Conservation (phyloP, 2,329 filamentous ascomycete genomes). For the Zymoseptoria ardabiliae region DNA sequence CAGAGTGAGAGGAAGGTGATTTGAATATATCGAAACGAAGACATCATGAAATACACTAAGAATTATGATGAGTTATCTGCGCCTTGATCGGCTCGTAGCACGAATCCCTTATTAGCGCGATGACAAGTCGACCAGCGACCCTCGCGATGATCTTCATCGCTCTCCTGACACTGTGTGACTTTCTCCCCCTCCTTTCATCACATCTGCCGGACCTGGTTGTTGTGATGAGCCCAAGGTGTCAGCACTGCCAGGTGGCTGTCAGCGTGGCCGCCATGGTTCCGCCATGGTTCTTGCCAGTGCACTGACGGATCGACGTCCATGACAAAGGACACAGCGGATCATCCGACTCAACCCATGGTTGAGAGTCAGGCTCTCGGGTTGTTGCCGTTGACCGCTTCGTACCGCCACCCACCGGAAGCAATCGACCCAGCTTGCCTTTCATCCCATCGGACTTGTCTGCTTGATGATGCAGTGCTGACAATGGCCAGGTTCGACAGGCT, state of each 20-base stretch:
- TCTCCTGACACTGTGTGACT: no score
- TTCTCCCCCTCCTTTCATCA: neutral
- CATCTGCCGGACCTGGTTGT: neutral
- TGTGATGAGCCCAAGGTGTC: neutral
- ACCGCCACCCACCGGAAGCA: neutral
- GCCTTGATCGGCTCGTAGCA: neutral
- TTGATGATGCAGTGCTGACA: neutral
- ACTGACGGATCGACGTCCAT: neutral
- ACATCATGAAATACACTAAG: neutral
- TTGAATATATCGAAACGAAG: no score
- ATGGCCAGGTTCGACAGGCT: neutral
- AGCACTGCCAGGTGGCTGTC: neutral
- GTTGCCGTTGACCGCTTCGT: neutral
- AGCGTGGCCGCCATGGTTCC: neutral
- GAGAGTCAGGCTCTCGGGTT: neutral
- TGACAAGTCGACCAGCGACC: neutral
- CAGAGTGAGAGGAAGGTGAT: no score
- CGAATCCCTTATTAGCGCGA: neutral
- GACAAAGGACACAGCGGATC: neutral
- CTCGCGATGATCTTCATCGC: neutral
- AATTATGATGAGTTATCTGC: neutral
- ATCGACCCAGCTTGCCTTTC: neutral
- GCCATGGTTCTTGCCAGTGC: neutral
- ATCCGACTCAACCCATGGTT: neutral
- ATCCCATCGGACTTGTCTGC: neutral